Evolutionary conservation across 2,329 filamentous ascomycete genomes (phyloP).

Genomic region (Talaromyces atroroseus): DNA sequence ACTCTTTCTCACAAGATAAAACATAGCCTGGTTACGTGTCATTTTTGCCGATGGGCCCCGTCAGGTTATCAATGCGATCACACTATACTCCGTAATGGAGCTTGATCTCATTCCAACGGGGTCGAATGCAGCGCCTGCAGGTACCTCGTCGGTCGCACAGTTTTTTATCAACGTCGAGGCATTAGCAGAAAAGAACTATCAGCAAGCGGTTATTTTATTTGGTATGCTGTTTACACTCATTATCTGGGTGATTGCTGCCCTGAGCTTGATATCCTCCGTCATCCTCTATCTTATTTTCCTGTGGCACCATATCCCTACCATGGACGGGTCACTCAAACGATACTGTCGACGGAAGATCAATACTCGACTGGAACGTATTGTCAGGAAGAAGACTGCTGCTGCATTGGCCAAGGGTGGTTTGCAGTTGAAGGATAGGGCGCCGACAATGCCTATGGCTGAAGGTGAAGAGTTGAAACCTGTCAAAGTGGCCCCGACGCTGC

Average conservation of each 20-base stretch:
- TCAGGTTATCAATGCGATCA: constrained; percentile 84
- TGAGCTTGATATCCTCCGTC: constrained; percentile 67
- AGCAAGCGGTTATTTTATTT: constrained; percentile 75
- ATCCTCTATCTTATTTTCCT: constrained; percentile 83
- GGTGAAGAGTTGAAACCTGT: constrained; percentile 29
- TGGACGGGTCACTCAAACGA: constrained; percentile 71
- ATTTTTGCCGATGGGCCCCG: constrained; percentile 88
- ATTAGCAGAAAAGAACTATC: constrained; percentile 66
- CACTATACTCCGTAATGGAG: constrained; percentile 76
- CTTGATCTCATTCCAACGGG: constrained; percentile 64
- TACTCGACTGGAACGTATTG: constrained; percentile 74
- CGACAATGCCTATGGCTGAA: constrained; percentile 31
- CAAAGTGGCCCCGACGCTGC: constrained; percentile 49
- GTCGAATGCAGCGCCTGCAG: constrained; percentile 46
- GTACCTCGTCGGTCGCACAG: constrained; percentile 61
- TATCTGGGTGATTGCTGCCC: constrained; percentile 77
- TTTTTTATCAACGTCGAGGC: constrained; percentile 79
- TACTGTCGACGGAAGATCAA: constrained; percentile 95
- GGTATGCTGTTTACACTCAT: constrained; percentile 90
- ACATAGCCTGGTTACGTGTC: constrained; percentile 74
- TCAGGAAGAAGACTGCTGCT: constrained; percentile 80
- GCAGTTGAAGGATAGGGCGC: constrained; percentile 50
- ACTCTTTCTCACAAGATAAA: not conserved
- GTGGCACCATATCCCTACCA: constrained; percentile 81
- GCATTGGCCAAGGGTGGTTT: constrained; percentile 70